A percentile compares a stretch with the other conserved stretches of the same genome.
phyloP scores from a whole-genome alignment of 306 rosid genomes.

The Cercis canadensis region DNA sequence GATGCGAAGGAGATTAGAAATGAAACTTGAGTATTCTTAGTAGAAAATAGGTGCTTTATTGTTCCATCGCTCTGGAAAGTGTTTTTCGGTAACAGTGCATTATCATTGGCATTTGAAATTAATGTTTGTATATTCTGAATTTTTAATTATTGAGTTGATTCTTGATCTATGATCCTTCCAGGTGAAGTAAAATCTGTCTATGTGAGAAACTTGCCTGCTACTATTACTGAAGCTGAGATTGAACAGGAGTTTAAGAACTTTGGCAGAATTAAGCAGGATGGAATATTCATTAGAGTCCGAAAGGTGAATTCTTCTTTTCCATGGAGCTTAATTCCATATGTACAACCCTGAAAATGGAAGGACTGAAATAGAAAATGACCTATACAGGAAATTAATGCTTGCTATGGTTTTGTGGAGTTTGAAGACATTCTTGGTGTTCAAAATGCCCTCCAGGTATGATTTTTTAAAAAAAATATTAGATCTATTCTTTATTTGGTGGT shows the following conservation, averaged over 20 bases:
- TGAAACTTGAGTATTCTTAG: constrained; percentile 11
- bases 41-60: background rate
- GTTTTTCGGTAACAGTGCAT: too few species aligned
- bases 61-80: background rate
- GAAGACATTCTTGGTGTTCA: constrained; percentile 87
- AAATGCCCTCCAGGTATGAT: constrained; percentile 81
- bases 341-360: constrained; percentile 7
- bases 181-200: constrained; percentile 93
- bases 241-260: constrained; percentile 80
- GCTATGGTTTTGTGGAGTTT: constrained; percentile 95
- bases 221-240: constrained; percentile 78
- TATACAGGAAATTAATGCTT: constrained; percentile 92
- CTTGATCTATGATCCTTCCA: constrained; percentile 44
- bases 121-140: constrained; percentile 1
- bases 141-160: constrained; percentile 38
- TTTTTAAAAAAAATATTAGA: constrained; percentile 10
- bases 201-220: constrained; percentile 84
- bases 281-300: constrained; percentile 82
- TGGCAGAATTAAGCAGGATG: constrained; percentile 82
- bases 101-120: constrained; percentile 6
- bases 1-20: constrained; percentile 3
- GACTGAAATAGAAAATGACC: constrained; percentile 38
- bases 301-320: constrained; percentile 55
- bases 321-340: background rate
- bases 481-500: constrained; percentile 1